Evolutionary conservation across 2,329 filamentous ascomycete species (phyloP).

Genomic region (Westerdykella aurantiaca): DNA sequence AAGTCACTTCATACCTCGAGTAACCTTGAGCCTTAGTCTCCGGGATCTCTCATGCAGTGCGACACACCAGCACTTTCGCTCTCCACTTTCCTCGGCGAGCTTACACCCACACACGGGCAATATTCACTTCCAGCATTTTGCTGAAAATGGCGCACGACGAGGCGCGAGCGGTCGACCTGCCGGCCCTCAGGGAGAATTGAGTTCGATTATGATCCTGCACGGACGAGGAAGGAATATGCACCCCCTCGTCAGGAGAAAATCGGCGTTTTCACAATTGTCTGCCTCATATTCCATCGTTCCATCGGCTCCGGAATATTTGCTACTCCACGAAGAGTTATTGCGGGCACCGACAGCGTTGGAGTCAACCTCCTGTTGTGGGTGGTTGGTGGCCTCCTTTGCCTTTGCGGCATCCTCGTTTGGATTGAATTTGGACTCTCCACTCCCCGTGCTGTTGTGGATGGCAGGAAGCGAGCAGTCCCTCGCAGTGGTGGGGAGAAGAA

Average conservation of each 20-base stretch:
- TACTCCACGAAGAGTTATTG: constrained; percentile 3
- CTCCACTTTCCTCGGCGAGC: too few relatives aligned
- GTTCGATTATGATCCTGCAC: too few relatives aligned
- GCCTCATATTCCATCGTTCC: constrained; percentile 3
- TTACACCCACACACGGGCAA: too few relatives aligned
- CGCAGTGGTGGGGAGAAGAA: constrained; percentile 15
- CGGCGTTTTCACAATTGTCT: constrained; percentile 1
- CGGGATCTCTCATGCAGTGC: too few relatives aligned
- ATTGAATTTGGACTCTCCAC: constrained; percentile 11
- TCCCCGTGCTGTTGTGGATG: constrained; percentile 8
- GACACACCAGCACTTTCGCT: too few relatives aligned
- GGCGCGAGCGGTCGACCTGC: too few relatives aligned
- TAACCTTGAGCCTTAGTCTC: too few relatives aligned
- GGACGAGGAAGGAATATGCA: too few relatives aligned
- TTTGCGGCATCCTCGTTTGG: constrained; percentile 7
- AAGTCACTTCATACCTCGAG: too few relatives aligned
- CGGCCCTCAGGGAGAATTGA: too few relatives aligned
- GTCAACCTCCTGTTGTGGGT: constrained; percentile 9
- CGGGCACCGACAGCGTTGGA: constrained; percentile 8
- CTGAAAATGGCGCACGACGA: too few relatives aligned
- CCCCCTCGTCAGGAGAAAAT: background rate
- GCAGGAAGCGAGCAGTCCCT: constrained; percentile 7
- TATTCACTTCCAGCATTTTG: too few relatives aligned
- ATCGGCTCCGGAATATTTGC: constrained; percentile 9
- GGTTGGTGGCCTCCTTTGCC: constrained; percentile 4